Evolutionary conservation across 371 early-diverging fungal genomes (phyloP).

Genomic region (Haplosporangium sp.): DNA sequence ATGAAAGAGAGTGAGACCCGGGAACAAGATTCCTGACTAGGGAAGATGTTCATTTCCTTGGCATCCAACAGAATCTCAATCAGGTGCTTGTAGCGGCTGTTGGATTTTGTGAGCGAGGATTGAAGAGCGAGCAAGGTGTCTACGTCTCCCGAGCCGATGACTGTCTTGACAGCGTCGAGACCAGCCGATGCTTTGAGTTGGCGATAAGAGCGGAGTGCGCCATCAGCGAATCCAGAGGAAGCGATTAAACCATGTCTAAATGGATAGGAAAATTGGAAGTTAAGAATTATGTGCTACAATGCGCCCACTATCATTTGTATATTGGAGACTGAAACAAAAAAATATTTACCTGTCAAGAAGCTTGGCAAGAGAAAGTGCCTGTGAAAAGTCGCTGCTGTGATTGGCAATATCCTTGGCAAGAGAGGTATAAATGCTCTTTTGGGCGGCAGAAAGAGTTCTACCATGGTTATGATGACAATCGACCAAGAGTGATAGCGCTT

Average conservation of each 20-base stretch:
- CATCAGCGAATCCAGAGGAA: slow-evolving; percentile 44
- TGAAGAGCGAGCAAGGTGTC: slow-evolving; percentile 46
- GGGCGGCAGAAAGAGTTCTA: slow-evolving; percentile 26
- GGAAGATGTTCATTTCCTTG: slow-evolving; percentile 51
- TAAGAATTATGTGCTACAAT: neutral
- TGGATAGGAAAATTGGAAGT: neutral
- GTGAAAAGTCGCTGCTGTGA: slow-evolving; percentile 51
- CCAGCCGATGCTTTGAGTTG: slow-evolving; percentile 37
- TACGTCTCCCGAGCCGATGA: slow-evolving; percentile 25
- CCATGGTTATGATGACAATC: slow-evolving; percentile 46
- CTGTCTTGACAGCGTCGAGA: slow-evolving; percentile 26
- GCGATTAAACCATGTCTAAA: slow-evolving; percentile 44
- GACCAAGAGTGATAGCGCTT: slow-evolving; percentile 46
- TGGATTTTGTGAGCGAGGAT: slow-evolving; percentile 31
- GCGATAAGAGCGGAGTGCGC: slow-evolving; percentile 42
- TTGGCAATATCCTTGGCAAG: slow-evolving; percentile 52
- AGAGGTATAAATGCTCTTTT: slow-evolving; percentile 34
- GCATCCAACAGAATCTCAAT: slow-evolving; percentile 52
- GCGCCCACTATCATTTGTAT: no score
- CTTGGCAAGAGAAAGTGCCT: slow-evolving; percentile 50
- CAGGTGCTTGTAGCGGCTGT: slow-evolving; percentile 48
- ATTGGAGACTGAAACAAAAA: neutral
- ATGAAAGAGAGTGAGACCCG: slow-evolving; percentile 45
- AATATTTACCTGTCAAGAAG: slow-evolving; percentile 38
- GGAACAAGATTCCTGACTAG: slow-evolving; percentile 40